These are phyloP conservation scores for Cercospora sp. DNA, from an alignment of 2,329 filamentous ascomycete genomes.

Conservation along the genomic window DNA sequence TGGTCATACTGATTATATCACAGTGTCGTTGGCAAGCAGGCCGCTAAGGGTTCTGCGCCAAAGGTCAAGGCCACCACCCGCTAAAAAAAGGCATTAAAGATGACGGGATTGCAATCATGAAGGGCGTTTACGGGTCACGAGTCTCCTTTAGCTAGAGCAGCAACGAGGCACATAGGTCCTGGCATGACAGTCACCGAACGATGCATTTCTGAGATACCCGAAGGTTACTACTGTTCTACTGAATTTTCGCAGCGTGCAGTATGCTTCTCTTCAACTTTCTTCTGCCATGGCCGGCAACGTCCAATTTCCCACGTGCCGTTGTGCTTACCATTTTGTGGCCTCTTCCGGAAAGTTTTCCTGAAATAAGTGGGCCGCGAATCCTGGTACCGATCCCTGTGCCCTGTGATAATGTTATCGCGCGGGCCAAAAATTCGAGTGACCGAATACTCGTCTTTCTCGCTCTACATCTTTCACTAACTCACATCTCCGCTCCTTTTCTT, in stretches of 20 bases:
- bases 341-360: neutral
- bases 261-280: neutral
- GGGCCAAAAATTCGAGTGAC: neutral
- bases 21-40: constrained; percentile 88
- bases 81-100: constrained; percentile 53
- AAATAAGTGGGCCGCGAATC: neutral
- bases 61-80: constrained; percentile 87
- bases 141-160: constrained; percentile 18
- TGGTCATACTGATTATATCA: neutral
- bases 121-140: constrained; percentile 16
- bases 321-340: neutral
- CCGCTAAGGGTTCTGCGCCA: constrained; percentile 81
- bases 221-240: neutral
- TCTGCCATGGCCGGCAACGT: neutral
- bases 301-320: constrained; percentile 1
- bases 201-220: constrained; percentile 15
- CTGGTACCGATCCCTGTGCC: neutral
- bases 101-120: constrained; percentile 12
- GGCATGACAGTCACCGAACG: constrained; percentile 23
- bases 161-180: constrained; percentile 18
- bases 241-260: neutral
- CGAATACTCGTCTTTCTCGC: neutral
- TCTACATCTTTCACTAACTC: neutral
- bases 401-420: neutral
- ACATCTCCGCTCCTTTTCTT: constrained; percentile 5